Percentiles rank a stretch among this genome's conserved stretches.
phyloP scores from a whole-genome alignment of 305 asterid species.

The Stenogyne calaminthoides region DNA sequence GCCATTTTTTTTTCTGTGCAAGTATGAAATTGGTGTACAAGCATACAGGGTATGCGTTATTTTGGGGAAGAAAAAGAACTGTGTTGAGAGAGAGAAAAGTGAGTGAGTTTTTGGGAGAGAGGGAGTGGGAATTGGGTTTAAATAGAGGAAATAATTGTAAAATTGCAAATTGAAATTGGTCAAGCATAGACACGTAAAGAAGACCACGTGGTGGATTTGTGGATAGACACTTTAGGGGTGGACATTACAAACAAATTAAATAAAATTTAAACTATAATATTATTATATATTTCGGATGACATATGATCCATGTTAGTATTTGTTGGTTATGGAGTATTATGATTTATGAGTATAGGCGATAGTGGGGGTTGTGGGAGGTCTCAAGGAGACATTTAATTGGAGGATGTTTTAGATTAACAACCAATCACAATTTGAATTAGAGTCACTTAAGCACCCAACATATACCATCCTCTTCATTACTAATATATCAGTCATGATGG shows the following conservation, averaged over 20 bases:
- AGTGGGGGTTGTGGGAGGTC: constrained; percentile 20
- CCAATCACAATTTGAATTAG: constrained; percentile 26
- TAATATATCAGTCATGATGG: not conserved
- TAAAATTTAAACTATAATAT: too few relatives aligned
- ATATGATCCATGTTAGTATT: constrained; percentile 5
- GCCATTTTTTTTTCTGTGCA: constrained; percentile 26
- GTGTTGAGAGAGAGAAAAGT: constrained; percentile 21
- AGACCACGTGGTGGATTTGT: constrained; percentile 66
- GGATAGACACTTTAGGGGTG: constrained; percentile 22
- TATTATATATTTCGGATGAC: constrained; percentile 8
- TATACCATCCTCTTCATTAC: not conserved
- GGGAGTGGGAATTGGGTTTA: constrained; percentile 33
- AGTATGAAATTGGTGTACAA: not conserved
- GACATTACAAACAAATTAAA: not conserved
- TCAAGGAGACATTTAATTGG: constrained; percentile 31
- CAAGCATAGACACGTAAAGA: constrained; percentile 40
- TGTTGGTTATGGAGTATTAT: not conserved
- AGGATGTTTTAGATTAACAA: constrained; percentile 24
- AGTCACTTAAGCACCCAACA: not conserved
- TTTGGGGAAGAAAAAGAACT: not conserved
- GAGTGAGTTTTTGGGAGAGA: constrained; percentile 28
- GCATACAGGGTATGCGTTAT: not conserved
- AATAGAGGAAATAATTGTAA: constrained; percentile 33
- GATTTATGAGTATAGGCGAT: not conserved
- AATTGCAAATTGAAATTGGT: constrained; percentile 14